A percentile compares a stretch with the other conserved stretches of the same genome.
These are phyloP conservation scores for Letharia columbiana DNA, from an alignment of 495 filamentous ascomycete species.

Conservation along the genomic window DNA sequence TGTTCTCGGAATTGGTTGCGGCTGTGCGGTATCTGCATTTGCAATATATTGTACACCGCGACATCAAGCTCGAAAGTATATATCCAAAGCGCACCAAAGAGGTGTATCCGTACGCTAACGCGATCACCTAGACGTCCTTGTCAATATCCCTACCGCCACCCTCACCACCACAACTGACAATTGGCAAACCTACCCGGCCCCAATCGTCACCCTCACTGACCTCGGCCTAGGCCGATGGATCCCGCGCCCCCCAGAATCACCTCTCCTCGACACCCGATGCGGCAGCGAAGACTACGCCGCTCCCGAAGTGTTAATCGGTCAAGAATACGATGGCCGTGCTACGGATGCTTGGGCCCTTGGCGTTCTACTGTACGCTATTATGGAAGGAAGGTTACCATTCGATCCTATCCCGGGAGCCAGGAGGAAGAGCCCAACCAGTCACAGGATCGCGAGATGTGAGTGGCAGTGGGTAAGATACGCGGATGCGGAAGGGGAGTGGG, in stretches of 20 bases:
- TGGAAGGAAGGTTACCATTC: constrained; percentile 87
- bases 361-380: constrained; percentile 84
- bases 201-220: constrained; percentile 83
- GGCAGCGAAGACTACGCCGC: constrained; percentile 96
- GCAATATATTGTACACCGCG: constrained; percentile 82
- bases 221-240: constrained; percentile 83
- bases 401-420: constrained; percentile 70
- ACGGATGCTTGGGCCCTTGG: constrained; percentile 95
- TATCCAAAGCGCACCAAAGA: constrained; percentile 16
- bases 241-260: constrained; percentile 57
- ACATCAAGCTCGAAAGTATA: constrained; percentile 97
- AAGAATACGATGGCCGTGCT: constrained; percentile 85
- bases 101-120: constrained; percentile 12
- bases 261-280: constrained; percentile 76
- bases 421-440: constrained; percentile 64
- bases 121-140: constrained; percentile 64
- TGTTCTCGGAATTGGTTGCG: constrained; percentile 80
- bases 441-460: constrained; percentile 88
- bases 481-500: constrained; percentile 65
- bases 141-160: constrained; percentile 60
- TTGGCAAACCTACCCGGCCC: constrained; percentile 65
- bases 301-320: constrained; percentile 90
- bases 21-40: constrained; percentile 81
- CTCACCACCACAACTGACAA: constrained; percentile 42
- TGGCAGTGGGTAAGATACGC: constrained; percentile 88